phyloP scores from a whole-genome alignment of 805 yeast species.

The Dipodascopsis uninucleata region DNA sequence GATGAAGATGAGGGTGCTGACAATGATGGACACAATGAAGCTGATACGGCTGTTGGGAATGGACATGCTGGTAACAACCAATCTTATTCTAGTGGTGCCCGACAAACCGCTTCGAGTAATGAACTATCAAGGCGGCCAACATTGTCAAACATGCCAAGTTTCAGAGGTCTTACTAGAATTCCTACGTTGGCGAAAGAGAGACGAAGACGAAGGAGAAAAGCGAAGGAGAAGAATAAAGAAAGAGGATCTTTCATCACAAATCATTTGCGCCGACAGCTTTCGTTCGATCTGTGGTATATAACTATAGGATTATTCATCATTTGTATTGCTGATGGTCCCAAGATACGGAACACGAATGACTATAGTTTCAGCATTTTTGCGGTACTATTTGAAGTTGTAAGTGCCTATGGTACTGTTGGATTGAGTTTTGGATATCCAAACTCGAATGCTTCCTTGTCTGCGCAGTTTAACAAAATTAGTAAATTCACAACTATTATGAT shows the following conservation, averaged over 20 bases:
- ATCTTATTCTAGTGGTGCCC: not conserved
- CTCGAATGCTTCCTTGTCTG: constrained; percentile 65
- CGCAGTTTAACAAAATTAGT: constrained; percentile 65
- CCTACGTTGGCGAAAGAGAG: constrained; percentile 6
- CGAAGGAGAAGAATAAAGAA: constrained; percentile 37
- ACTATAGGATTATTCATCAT: constrained; percentile 80
- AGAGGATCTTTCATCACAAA: constrained; percentile 66
- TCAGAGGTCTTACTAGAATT: constrained; percentile 2
- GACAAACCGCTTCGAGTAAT: constrained; percentile 1
- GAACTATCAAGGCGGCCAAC: not conserved
- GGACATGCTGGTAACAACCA: not conserved
- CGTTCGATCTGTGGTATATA: constrained; percentile 92
- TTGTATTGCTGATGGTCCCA: constrained; percentile 77
- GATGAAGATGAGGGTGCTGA: too few relatives aligned
- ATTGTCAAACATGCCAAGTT: not conserved
- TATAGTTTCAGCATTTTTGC: constrained; percentile 63
- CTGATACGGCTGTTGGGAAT: not conserved
- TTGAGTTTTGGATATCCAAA: constrained; percentile 79
- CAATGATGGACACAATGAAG: too few relatives aligned
- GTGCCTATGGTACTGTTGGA: constrained; percentile 97
- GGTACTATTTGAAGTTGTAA: constrained; percentile 79
- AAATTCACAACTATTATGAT: constrained; percentile 82
- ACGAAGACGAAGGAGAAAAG: constrained; percentile 27
- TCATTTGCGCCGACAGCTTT: constrained; percentile 86
- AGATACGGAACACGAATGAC: constrained; percentile 44